Percentiles rank a stretch among this genome's conserved stretches.
Conservation (phyloP, 2,329 filamentous ascomycete genomes). For the Phyllosticta ampelicida region DNA sequence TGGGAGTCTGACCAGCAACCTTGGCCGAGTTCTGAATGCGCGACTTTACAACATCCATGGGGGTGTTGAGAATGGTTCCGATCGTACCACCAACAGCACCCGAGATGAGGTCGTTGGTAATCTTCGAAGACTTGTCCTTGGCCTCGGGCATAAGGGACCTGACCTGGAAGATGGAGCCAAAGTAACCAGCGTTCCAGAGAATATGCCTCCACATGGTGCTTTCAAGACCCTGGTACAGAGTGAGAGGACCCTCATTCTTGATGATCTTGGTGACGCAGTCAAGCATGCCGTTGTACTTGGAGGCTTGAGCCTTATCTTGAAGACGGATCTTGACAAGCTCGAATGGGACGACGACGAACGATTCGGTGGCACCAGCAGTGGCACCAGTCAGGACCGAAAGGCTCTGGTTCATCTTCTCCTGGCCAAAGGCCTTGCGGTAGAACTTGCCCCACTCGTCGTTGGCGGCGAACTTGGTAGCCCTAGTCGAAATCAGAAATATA, state of each 20-base stretch:
- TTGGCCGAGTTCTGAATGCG: conserved; percentile 91
- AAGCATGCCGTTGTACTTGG: conserved; percentile 74
- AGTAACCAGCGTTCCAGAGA: conserved; percentile 91
- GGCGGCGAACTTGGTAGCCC: conserved; percentile 96
- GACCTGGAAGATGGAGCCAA: conserved; percentile 97
- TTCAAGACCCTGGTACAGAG: conserved; percentile 94
- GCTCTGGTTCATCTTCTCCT: conserved; percentile 78
- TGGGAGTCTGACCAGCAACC: conserved; percentile 67
- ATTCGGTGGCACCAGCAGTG: conserved; percentile 86
- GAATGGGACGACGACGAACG: conserved; percentile 95
- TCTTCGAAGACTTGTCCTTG: conserved; percentile 69
- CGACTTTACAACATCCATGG: conserved; percentile 95
- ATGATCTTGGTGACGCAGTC: conserved; percentile 77
- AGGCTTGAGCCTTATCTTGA: conserved; percentile 86
- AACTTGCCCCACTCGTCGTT: conserved; percentile 97
- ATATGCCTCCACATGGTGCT: conserved; percentile 94
- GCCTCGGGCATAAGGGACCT: conserved; percentile 70
- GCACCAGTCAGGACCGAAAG: conserved; percentile 90
- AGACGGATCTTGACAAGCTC: conserved; percentile 97
- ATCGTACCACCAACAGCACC: conserved; percentile 80
- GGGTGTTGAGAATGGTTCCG: conserved; percentile 88
- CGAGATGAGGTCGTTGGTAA: conserved; percentile 77
- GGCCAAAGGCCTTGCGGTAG: conserved; percentile 79
- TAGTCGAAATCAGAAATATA: conserved; percentile 17
- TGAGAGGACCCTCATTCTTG: conserved; percentile 69